Conservation (phyloP, 805 yeast species). For the Starmerella geochares region DNA sequence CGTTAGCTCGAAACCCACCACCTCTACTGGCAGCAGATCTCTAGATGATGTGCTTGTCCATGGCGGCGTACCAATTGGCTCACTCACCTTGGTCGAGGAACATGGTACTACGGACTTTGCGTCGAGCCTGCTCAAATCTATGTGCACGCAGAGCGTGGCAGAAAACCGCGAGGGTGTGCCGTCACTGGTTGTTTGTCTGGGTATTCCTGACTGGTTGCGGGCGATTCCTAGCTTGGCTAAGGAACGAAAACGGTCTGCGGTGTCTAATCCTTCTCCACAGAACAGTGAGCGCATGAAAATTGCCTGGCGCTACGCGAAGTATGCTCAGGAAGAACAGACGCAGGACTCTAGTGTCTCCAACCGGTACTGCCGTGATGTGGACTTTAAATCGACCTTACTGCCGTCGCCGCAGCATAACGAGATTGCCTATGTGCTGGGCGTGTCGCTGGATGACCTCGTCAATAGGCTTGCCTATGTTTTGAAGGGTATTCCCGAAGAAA, state of each 20-base stretch:
- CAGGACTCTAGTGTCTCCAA: slow-evolving; percentile 17
- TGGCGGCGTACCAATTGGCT: slow-evolving; percentile 76
- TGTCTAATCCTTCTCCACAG: background rate
- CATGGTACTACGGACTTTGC: slow-evolving; percentile 81
- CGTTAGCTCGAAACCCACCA: slow-evolving; percentile 59
- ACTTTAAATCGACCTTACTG: slow-evolving; percentile 16
- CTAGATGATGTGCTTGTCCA: slow-evolving; percentile 67
- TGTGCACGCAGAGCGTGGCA: slow-evolving; percentile 62
- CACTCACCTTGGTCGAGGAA: slow-evolving; percentile 63
- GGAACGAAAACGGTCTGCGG: background rate
- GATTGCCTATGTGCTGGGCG: slow-evolving; percentile 18
- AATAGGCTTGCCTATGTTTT: slow-evolving; percentile 39
- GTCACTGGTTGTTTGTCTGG: slow-evolving; percentile 21
- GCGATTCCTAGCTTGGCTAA: slow-evolving; percentile 28
- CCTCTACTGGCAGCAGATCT: slow-evolving; percentile 71
- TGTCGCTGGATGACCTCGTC: slow-evolving; percentile 28
- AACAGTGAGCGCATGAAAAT: slow-evolving; percentile 47
- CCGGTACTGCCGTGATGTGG: slow-evolving; percentile 23
- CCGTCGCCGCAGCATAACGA: slow-evolving; percentile 24
- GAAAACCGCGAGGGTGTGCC: slow-evolving; percentile 43
- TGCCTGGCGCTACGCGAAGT: slow-evolving; percentile 83
- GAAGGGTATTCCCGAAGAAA: slow-evolving; percentile 28
- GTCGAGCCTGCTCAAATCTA: slow-evolving; percentile 55
- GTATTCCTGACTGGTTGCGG: slow-evolving; percentile 24
- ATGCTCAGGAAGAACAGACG: slow-evolving; percentile 19